These are phyloP conservation scores for Phytophthora tentaculata DNA, from an alignment of 352 stramenopile species.

Conservation along the genomic window DNA sequence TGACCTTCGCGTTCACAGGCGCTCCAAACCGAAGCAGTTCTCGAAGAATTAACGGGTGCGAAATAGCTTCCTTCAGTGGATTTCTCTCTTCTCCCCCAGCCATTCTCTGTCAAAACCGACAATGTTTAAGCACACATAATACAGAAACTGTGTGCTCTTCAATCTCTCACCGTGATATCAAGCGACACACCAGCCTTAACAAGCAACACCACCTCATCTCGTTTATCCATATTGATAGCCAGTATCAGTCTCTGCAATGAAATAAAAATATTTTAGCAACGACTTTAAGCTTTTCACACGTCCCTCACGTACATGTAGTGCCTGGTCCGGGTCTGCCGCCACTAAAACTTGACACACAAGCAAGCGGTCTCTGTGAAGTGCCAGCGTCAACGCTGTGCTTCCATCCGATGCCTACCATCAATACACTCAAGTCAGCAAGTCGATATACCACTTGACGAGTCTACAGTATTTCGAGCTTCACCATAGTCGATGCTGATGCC, in stretches of 20 bases:
- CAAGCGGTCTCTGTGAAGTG: conserved; percentile 21
- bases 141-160: neutral
- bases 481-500: conserved; percentile 25
- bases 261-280: conserved; percentile 2
- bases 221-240: conserved; percentile 29
- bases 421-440: conserved; percentile 1
- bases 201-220: conserved; percentile 43
- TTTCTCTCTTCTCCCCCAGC: conserved; percentile 37
- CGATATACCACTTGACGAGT: no score
- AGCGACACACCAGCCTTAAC: conserved; percentile 40
- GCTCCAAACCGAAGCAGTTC: conserved; percentile 40
- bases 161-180: conserved; percentile 29
- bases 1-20: conserved; percentile 37
- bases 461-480: conserved; percentile 14
- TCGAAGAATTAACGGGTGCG: conserved; percentile 35
- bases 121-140: neutral
- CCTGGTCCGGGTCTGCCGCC: conserved; percentile 33
- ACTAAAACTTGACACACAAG: conserved; percentile 45
- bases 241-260: conserved; percentile 31
- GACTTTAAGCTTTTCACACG: neutral
- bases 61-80: conserved; percentile 35
- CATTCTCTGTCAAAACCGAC: conserved; percentile 20
- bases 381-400: conserved; percentile 31
- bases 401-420: conserved; percentile 24
- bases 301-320: conserved; percentile 25